phyloP scores from a whole-genome alignment of 352 stramenopile species.

The Globisporangium carolinianum region DNA sequence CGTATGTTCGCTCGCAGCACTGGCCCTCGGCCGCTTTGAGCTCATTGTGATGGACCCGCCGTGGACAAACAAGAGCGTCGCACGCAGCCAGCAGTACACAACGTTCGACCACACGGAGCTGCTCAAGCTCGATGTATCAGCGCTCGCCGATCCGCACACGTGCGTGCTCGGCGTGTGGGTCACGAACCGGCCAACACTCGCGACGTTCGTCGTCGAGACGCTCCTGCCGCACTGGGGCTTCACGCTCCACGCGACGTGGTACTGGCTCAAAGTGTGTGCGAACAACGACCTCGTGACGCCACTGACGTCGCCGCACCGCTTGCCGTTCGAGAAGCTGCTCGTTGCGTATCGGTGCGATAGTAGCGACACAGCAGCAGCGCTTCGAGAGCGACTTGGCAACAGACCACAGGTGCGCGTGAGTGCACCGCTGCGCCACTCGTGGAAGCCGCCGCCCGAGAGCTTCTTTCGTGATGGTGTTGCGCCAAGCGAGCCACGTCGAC shows the following conservation, averaged over 20 bases:
- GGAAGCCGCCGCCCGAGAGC: conserved; percentile 60
- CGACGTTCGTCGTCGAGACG: conserved; percentile 45
- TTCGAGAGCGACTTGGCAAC: conserved; percentile 25
- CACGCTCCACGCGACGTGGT: conserved; percentile 50
- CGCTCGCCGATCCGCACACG: conserved; percentile 22
- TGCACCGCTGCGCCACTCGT: conserved; percentile 68
- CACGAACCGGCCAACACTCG: conserved; percentile 59
- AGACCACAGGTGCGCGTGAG: conserved; percentile 41
- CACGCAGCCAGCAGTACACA: conserved; percentile 39
- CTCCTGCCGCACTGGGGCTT: conserved; percentile 58
- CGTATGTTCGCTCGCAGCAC: conserved; percentile 12
- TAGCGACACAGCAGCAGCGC: conserved; percentile 5
- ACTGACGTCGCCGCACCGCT: conserved; percentile 46
- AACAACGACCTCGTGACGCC: conserved; percentile 54
- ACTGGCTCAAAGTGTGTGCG: conserved; percentile 65
- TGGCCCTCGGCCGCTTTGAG: conserved; percentile 15
- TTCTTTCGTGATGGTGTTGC: conserved; percentile 31
- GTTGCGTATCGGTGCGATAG: conserved; percentile 34
- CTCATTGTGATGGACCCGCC: conserved; percentile 68
- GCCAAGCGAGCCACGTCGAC: conserved; percentile 14
- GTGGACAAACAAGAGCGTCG: conserved; percentile 77
- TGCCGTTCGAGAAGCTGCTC: conserved; percentile 62
- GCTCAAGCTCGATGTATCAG: conserved; percentile 29
- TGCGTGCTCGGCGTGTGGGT: conserved; percentile 71
- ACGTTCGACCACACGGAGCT: conserved; percentile 59